Evolutionary conservation across 768 basidiomycete species (phyloP).

Genomic region (Mycena vitilis): DNA sequence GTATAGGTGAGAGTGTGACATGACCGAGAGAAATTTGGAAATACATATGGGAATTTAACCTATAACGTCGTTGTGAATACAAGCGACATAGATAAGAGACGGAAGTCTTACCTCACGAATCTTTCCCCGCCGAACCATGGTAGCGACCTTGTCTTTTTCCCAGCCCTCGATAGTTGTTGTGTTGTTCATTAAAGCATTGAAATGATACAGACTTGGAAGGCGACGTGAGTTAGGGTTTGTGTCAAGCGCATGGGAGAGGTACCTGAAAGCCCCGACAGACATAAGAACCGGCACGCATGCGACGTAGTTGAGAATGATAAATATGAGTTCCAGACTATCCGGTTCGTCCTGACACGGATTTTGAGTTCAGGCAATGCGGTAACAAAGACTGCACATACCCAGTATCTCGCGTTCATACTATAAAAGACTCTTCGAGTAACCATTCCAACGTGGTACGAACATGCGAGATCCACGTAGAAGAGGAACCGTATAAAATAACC

Average conservation of each 20-base stretch:
- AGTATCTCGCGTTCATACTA: constrained; percentile 57
- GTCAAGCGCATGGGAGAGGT: neutral
- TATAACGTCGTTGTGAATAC: constrained; percentile 42
- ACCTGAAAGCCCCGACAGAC: constrained; percentile 93
- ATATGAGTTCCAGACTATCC: constrained; percentile 74
- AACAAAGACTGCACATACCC: constrained; percentile 54
- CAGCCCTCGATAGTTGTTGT: constrained; percentile 97
- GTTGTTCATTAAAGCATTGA: constrained; percentile 80
- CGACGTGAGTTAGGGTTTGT: neutral
- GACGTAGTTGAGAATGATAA: constrained; percentile 90
- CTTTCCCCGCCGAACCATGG: constrained; percentile 85
- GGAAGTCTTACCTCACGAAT: constrained; percentile 72
- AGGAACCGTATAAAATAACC: constrained; percentile 92
- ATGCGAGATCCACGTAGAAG: constrained; percentile 92
- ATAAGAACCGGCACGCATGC: constrained; percentile 88
- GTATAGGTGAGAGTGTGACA: constrained; percentile 17
- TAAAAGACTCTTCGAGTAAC: constrained; percentile 72
- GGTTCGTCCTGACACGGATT: constrained; percentile 73
- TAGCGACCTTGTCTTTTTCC: constrained; percentile 97
- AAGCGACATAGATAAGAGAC: neutral
- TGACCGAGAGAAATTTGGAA: constrained; percentile 39
- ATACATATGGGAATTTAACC: constrained; percentile 94
- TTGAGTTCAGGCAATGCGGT: neutral
- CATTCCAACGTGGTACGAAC: constrained; percentile 89
- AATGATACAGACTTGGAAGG: constrained; percentile 80